Evolutionary conservation across 2,329 filamentous ascomycete genomes (phyloP).

Genomic region (Leptographium radiaticola): DNA sequence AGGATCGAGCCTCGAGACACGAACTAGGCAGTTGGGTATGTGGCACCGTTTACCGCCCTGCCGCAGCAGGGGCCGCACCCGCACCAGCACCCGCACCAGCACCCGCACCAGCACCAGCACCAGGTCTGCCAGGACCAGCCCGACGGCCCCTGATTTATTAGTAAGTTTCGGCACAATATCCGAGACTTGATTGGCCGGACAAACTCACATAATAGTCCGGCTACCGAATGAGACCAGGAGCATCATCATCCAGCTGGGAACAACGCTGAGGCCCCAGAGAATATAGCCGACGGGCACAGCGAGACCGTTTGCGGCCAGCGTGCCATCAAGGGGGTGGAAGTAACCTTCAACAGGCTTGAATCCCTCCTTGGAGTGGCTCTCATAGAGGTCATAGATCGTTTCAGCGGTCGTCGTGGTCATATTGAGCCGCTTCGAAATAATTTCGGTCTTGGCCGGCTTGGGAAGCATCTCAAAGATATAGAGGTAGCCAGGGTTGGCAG

Average conservation of each 20-base stretch:
- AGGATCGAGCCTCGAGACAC: background rate
- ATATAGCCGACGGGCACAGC: slow-evolving; percentile 52
- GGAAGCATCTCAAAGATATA: slow-evolving; percentile 58
- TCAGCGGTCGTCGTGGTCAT: slow-evolving; percentile 52
- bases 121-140: background rate
- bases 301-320: slow-evolving; percentile 47
- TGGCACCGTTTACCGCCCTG: background rate
- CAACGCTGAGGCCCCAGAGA: slow-evolving; percentile 51
- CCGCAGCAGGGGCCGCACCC: background rate
- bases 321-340: slow-evolving; percentile 67
- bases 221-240: slow-evolving; percentile 59
- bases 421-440: slow-evolving; percentile 56
- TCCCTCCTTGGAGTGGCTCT: slow-evolving; percentile 28
- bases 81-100: background rate
- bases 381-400: slow-evolving; percentile 47
- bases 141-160: slow-evolving; percentile 10
- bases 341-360: slow-evolving; percentile 42
- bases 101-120: background rate
- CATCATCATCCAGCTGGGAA: slow-evolving; percentile 71
- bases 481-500: slow-evolving; percentile 47
- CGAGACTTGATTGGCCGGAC: background rate
- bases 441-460: slow-evolving; percentile 46
- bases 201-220: slow-evolving; percentile 61
- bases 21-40: background rate
- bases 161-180: background rate